Base-by-base conservation (phyloP, 768 basidiomycete genomes). In the Exidia glandulosa region DNA sequence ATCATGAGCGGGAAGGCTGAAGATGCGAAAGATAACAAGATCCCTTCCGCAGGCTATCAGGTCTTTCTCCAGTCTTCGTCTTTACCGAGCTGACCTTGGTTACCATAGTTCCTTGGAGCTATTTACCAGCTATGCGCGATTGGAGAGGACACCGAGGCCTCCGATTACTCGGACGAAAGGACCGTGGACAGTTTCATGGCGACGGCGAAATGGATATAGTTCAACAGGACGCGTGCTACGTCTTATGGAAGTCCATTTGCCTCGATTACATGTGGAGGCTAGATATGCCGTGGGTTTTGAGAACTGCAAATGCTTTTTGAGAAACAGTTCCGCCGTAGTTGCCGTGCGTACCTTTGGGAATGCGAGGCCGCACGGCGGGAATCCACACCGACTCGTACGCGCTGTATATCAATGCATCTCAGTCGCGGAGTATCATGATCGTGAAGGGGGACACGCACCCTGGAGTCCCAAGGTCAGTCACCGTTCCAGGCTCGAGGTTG, bases 401-500 rank as follows among this genome's bases (percentile, higher is more conserved):
- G 25, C 61, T 60, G 27, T 16, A 56, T 33, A 33, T 3, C 19
- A 3, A 31, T 23, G 29, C 3, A n/a, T 23, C 10, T n/a, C 32
- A 29, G 3, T 5, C 14, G 29, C 27, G 0, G 30, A 29, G n/a
- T 19, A 4, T 6, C 3, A 4, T 10, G n/a, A 61, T 32, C 25
- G 7, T 9, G 3, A 29, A 5, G 3, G 36, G 30, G 14, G 19
- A 55, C 16, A 34, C 61, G 6, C 30, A 62, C 61, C 61, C 61
- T 3, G 61, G 45, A 3, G 50, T 56, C 12, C 61, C 61, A 5
- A 36, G 29, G 23, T 36, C 48, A 6, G 58, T 62, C 14, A 59
- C 55, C 16, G 59, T 59, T n/a, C 56, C 56, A 6, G 77, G 77
- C 61, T 79, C 77, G 36, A 78, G 70, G 58, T 75, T 77, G 2